Evolutionary conservation across 192 early-diverging fungal species (phyloP), one percentile per base, ranked within the genome.

Genomic region (Geranomyces michiganensis): DNA sequence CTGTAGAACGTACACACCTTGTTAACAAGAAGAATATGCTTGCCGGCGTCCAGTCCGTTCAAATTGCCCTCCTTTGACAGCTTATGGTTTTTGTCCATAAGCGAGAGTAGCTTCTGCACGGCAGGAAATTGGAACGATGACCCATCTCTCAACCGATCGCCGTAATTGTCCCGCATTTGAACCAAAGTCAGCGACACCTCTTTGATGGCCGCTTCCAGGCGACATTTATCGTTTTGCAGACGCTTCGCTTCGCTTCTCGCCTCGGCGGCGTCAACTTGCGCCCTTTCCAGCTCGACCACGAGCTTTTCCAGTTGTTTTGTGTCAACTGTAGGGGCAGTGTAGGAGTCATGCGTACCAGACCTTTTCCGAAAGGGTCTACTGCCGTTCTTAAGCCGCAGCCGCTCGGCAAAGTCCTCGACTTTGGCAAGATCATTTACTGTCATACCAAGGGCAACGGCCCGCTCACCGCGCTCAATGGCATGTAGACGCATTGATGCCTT

Each of bases 371-470:
- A 24, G 3, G 24, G 7, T 8, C n/a, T 7, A 4, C 27, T 46
- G 27, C 73, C 79, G 12, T 68, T 71, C 21, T 55, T 70, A 19
- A 61, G 59, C 10, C 79, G 62, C 36, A 86, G 59, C 36, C 66
- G 59, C 21, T 82, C 77, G 13, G 80, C 81, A 45, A 75, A 87
- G 8, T 83, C 83, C 58, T 87, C 83, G 1, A 87, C 77, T 2
- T 79, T 46, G 15, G 71, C 68, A 31, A 87, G 43, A 49, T 86
- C 78, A 32, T 75, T 78, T 27, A 74, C 78, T 27, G 76, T 77
- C 47, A 87, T 31, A 10, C 85, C 85, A 21, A 86, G 58, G n/a
- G 64, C 67, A 24, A 80, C 71, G 1, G 74, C 85, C 29, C 76
- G 68, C 66, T 77, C 79, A 8, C 79, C 79, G 10, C 65, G 56